These are phyloP conservation scores for Phanerochaete carnosa DNA, from an alignment of 768 basidiomycete genomes.

Conservation along the genomic window DNA sequence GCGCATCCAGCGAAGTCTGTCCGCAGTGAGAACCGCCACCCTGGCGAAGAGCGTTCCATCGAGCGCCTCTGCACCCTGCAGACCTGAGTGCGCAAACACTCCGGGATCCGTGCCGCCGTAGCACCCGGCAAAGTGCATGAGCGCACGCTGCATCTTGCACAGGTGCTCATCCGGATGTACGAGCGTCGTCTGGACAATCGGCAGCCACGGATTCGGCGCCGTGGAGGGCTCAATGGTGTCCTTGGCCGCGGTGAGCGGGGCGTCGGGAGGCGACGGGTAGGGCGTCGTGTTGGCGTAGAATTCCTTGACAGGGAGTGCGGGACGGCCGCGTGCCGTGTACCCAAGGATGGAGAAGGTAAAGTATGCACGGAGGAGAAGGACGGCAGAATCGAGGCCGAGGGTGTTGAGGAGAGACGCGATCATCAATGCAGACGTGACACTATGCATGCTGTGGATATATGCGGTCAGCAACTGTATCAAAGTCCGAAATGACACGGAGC, in stretches of 20 bases:
- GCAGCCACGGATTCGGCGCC: constrained; percentile 58
- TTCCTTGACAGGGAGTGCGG: constrained; percentile 41
- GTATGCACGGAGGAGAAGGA: constrained; percentile 55
- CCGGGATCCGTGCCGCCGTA: constrained; percentile 41
- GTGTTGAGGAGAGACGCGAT: constrained; percentile 42
- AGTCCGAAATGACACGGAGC: constrained; percentile 17
- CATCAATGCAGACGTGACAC: constrained; percentile 66
- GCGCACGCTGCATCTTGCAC: constrained; percentile 47
- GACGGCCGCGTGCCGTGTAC: constrained; percentile 60
- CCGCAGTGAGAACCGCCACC: constrained; percentile 48
- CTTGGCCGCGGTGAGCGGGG: constrained; percentile 20
- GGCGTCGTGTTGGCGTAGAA: constrained; percentile 36
- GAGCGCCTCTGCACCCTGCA: constrained; percentile 46
- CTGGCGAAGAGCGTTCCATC: constrained; percentile 68
- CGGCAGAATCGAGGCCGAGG: constrained; percentile 38
- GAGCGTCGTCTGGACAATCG: constrained; percentile 50
- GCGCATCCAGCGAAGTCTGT: constrained; percentile 25
- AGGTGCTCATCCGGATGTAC: constrained; percentile 60
- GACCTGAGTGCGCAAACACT: constrained; percentile 26
- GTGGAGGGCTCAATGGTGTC: constrained; percentile 30
- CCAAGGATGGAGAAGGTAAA: constrained; percentile 47
- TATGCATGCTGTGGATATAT: constrained; percentile 50
- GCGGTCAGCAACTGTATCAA: not conserved
- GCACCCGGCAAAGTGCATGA: constrained; percentile 41
- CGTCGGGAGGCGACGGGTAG: constrained; percentile 16